phyloP scores from a whole-genome alignment of 257 asterid species.

The Ajuga chamaepitys region DNA sequence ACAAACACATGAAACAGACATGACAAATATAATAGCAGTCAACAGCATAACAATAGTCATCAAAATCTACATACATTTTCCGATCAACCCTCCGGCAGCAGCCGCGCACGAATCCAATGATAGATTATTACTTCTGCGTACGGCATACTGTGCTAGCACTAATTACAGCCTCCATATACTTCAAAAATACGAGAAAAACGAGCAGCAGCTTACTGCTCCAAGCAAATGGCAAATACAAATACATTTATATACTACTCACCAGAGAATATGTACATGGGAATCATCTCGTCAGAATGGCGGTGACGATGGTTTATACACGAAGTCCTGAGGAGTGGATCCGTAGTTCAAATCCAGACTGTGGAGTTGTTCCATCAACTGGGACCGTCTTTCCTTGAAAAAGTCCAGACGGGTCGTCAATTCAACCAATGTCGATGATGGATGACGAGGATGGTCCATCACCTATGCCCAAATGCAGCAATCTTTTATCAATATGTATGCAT shows the following conservation, averaged over 20 bases:
- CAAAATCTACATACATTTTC: neutral
- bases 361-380: slow-evolving; percentile 97
- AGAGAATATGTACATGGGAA: slow-evolving; percentile 19
- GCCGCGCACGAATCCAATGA: neutral
- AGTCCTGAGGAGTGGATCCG: slow-evolving; percentile 56
- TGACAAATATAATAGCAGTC: neutral
- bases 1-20: no score
- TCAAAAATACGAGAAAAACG: neutral
- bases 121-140: neutral
- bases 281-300: slow-evolving; percentile 40
- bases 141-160: neutral
- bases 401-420: slow-evolving; percentile 91
- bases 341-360: slow-evolving; percentile 76
- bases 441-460: slow-evolving; percentile 60
- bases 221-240: slow-evolving; percentile 13
- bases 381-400: slow-evolving; percentile 92
- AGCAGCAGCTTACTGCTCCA: neutral
- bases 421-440: slow-evolving; percentile 70
- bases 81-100: neutral
- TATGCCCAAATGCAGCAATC: slow-evolving; percentile 16
- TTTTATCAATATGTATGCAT: no score
- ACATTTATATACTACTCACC: slow-evolving; percentile 23
- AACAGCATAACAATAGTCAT: neutral
- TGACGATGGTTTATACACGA: slow-evolving; percentile 62
- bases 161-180: slow-evolving; percentile 22